Conservation (phyloP, 139 green algal species). For the Zygnema cylindricum region DNA sequence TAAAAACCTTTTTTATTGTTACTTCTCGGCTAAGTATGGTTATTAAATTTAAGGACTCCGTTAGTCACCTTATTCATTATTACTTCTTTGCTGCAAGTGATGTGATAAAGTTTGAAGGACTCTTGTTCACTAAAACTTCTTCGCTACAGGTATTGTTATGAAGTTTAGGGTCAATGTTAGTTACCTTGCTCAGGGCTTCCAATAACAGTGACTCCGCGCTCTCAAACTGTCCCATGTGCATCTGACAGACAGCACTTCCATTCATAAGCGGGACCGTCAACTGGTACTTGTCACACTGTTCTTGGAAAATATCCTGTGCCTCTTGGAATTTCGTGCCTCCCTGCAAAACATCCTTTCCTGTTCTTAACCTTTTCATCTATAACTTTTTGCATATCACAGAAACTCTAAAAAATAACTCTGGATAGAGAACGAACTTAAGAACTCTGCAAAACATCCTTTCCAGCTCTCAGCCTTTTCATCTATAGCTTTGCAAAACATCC, state of each 20-base stretch:
- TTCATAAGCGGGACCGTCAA: slow-evolving; percentile 93
- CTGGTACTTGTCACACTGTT: slow-evolving; percentile 94
- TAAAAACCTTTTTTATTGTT: no score
- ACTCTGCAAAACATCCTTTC: no score
- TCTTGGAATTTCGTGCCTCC: slow-evolving; percentile 94
- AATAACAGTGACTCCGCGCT: slow-evolving; percentile 71
- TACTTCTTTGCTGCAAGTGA: no score
- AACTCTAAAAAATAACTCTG: neutral
- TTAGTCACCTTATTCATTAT: no score
- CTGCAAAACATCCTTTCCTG: slow-evolving; percentile 63
- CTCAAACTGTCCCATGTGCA: slow-evolving; percentile 83
- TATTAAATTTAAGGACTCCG: no score
- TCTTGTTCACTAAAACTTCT: no score
- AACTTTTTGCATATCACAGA: neutral
- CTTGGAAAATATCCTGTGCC: slow-evolving; percentile 91
- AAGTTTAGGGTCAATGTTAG: no score
- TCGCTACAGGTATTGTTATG: no score
- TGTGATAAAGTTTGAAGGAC: no score
- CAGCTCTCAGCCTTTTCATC: no score
- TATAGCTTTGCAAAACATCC: no score
- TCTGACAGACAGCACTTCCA: slow-evolving; percentile 84
- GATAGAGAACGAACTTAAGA: neutral
- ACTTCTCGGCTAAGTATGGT: no score
- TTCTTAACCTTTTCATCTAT: neutral
- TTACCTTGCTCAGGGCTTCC: slow-evolving; percentile 71